Evolutionary conservation across 345 rosid genomes (phyloP).

Genomic region (Eucalyptus caleyi): DNA sequence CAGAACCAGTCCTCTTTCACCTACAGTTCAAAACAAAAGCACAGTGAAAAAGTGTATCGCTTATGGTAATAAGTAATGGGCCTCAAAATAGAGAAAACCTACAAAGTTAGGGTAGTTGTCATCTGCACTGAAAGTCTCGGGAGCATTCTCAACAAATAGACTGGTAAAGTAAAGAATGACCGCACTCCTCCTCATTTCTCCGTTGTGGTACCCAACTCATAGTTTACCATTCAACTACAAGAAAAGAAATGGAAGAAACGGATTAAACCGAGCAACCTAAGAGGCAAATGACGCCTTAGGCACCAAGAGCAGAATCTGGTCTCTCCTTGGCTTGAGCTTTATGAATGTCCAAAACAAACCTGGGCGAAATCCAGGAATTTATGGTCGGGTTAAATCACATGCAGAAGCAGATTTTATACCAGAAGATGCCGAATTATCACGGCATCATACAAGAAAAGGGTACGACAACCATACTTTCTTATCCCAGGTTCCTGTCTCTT

Average conservation of each 20-base stretch:
- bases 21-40: neutral
- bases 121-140: conserved; percentile 6
- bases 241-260: neutral
- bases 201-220: conserved; percentile 25
- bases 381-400: too few species aligned
- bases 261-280: neutral
- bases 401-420: too few species aligned
- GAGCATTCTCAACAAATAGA: conserved; percentile 17
- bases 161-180: conserved; percentile 16
- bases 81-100: neutral
- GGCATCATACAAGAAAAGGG: too few species aligned
- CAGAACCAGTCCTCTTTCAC: conserved; percentile 29
- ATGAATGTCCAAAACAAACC: too few species aligned
- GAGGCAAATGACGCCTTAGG: neutral
- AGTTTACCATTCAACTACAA: neutral
- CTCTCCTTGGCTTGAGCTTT: too few species aligned
- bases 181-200: conserved; percentile 20
- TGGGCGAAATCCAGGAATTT: too few species aligned
- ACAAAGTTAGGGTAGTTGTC: conserved; percentile 25
- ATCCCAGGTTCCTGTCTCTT: neutral
- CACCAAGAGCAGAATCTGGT: too few species aligned
- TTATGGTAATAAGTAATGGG: neutral
- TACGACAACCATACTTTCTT: too few species aligned
- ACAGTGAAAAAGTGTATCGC: neutral
- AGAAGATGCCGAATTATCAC: too few species aligned